phyloP scores from a whole-genome alignment of 2,329 filamentous ascomycete species.

The Endothia cerciana region DNA sequence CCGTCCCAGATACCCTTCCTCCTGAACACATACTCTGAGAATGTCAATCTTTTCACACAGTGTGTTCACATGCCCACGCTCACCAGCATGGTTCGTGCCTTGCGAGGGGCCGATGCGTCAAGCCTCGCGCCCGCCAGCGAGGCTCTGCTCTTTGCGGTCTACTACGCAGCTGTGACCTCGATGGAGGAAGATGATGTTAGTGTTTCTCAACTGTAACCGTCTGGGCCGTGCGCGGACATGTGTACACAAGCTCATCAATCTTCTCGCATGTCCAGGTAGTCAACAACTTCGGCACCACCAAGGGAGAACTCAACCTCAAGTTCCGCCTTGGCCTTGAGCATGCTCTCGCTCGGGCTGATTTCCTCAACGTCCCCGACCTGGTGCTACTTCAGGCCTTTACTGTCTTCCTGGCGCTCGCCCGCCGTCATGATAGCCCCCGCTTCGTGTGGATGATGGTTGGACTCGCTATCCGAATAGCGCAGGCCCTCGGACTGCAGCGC shows the following conservation, averaged over 20 bases:
- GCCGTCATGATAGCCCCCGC: constrained; percentile 50
- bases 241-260: not conserved
- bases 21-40: constrained; percentile 54
- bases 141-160: constrained; percentile 60
- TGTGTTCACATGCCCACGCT: constrained; percentile 52
- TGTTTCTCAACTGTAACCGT: constrained; percentile 7
- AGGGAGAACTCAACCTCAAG: constrained; percentile 48
- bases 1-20: constrained; percentile 60
- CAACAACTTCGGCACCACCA: constrained; percentile 48
- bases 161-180: constrained; percentile 58
- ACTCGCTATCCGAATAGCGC: constrained; percentile 50
- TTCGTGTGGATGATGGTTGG: constrained; percentile 54
- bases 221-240: no score
- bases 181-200: constrained; percentile 62
- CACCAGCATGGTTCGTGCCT: constrained; percentile 42
- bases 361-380: constrained; percentile 60
- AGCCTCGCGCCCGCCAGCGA: constrained; percentile 47
- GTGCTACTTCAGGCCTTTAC: constrained; percentile 62
- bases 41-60: constrained; percentile 51
- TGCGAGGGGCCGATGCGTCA: constrained; percentile 39
- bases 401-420: constrained; percentile 57
- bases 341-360: constrained; percentile 60
- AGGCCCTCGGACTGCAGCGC: constrained; percentile 46
- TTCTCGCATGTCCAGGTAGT: constrained; percentile 24
- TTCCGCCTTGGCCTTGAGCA: constrained; percentile 57